Base-by-base conservation (phyloP, 208 protist species). In the Trypanosoma conorhini region DNA sequence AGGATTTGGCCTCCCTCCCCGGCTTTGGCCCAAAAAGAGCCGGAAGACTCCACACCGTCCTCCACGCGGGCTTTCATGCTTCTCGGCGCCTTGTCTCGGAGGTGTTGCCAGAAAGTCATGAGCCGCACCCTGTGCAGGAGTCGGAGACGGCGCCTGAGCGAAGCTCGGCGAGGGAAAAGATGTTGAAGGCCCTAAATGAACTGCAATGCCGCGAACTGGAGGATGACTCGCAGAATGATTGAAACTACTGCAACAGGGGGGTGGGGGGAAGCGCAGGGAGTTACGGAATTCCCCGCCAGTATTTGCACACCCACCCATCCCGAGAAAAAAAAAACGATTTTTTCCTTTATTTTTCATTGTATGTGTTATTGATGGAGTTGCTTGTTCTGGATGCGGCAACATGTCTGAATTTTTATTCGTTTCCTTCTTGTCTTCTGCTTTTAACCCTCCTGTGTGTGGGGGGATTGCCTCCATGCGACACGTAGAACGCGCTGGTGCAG, bases 21-120 rank as follows among this genome's bases (percentile, higher is more conserved):
- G 88, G 88, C 3, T 67, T 93, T 19, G 85, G 85, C 0, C 68
- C 72, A 51, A 88, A 84, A 63, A 90, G 89, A 60, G 76, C 75
- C 3, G 38, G 60, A 22, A 84, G 81, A 30, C 67, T 93, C 44
- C 70, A 82, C 51, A 70, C 81, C 48, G 72, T 91, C 58, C 79
- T 93, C 52, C 75, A 89, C 55, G 77, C 77, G 3, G 68, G 71
- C 0, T 91, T 91, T 60, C 67, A 74, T 10, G 80, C 88, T 15
- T 85, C 83, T 26, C 72, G 74, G 33, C 70, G 77, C 35, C 60
- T 65, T 1, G 67, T 93, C 21, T 67, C 67, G 40, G 83, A 87
- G 33, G 62, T 87, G 0, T 57, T 86, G n/a, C 33, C 48, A n/a
- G 55, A 31, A 30, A 33, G 21, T 35, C 33, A 35, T 59, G 58